These are phyloP conservation scores for Secale cereale DNA, from an alignment of 176 grass and related monocot genomes.

Conservation along the genomic window DNA sequence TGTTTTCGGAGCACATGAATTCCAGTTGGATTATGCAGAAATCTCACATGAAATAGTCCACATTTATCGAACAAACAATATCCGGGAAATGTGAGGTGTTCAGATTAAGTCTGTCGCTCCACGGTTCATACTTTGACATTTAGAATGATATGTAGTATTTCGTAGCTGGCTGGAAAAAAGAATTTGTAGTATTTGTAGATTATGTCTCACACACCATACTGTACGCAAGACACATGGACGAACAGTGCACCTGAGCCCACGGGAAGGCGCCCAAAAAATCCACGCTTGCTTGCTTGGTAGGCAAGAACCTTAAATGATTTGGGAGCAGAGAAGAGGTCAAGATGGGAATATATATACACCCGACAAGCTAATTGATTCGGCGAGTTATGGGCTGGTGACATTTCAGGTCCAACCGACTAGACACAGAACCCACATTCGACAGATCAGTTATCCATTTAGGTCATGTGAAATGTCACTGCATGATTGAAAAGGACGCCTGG, in stretches of 20 bases:
- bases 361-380: constrained; percentile 9
- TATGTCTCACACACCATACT: background rate
- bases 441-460: background rate
- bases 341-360: background rate
- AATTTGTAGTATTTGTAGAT: too few relatives aligned
- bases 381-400: background rate
- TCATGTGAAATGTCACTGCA: background rate
- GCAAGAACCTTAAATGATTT: background rate
- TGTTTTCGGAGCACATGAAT: background rate
- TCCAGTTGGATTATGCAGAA: background rate
- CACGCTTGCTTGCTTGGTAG: background rate
- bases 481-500: background rate
- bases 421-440: background rate
- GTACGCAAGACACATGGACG: background rate
- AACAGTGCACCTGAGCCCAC: constrained; percentile 2
- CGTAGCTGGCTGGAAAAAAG: too few relatives aligned
- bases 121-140: background rate
- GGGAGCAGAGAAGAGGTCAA: background rate
- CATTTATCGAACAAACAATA: background rate
- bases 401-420: constrained; percentile 1
- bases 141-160: background rate
- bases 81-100: background rate
- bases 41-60: background rate
- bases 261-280: background rate
- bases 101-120: background rate